Evolutionary conservation across 176 grass and related monocot genomes (phyloP).

Genomic region (Aegilops sharonensis): DNA sequence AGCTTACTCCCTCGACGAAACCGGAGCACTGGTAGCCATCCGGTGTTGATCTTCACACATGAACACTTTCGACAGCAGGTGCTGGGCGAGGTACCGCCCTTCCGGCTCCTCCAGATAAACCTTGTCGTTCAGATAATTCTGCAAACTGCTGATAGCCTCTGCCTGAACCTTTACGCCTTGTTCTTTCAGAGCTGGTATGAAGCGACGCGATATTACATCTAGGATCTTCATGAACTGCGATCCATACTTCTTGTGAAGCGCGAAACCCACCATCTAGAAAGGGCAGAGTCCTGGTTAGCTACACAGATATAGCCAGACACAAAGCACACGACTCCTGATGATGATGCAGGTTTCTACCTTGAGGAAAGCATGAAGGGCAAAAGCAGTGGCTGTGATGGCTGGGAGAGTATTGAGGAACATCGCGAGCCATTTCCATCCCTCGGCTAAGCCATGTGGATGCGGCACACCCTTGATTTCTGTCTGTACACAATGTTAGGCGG

Average conservation of each 20-base stretch:
- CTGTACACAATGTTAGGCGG: conserved; percentile 38
- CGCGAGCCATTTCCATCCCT: conserved; percentile 89
- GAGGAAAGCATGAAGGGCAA: conserved; percentile 81
- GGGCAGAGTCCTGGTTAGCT: not conserved
- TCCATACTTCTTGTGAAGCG: conserved; percentile 66
- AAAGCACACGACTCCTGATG: not conserved
- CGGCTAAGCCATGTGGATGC: conserved; percentile 78
- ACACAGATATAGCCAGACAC: not conserved
- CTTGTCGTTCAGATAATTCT: conserved; percentile 63
- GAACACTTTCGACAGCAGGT: conserved; percentile 50
- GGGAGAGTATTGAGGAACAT: conserved; percentile 80
- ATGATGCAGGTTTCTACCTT: conserved; percentile 41
- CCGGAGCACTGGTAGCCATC: not conserved
- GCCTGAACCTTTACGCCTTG: conserved; percentile 41
- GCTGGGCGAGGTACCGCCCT: conserved; percentile 57
- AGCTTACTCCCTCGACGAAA: not conserved
- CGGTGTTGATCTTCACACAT: conserved; percentile 25
- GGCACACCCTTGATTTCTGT: conserved; percentile 64
- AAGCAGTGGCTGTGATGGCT: conserved; percentile 60
- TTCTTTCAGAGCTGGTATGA: conserved; percentile 71
- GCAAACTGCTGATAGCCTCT: conserved; percentile 52
- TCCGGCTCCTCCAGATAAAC: conserved; percentile 71
- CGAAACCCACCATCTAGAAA: conserved; percentile 78
- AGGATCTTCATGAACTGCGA: conserved; percentile 78
- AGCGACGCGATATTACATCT: conserved; percentile 52